Conservation (phyloP, 1,284 basidiomycete species). For the Athelia sp. region DNA sequence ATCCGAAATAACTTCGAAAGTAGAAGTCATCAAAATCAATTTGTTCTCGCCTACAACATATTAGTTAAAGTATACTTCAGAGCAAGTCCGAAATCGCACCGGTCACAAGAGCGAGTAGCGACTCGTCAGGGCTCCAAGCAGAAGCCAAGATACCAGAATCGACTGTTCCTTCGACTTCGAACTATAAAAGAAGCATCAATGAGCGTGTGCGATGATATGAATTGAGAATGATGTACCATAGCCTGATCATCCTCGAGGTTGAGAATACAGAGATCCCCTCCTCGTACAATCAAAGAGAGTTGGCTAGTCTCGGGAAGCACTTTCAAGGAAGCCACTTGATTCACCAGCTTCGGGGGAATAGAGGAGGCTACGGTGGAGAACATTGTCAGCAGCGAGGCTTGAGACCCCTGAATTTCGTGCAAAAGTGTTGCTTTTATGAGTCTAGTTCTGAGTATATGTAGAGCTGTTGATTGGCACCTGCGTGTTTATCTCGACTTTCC, state of each 20-base stretch:
- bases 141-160: conserved; percentile 83
- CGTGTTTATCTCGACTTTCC: conserved; percentile 35
- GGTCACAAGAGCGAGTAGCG: conserved; percentile 75
- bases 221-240: conserved; percentile 26
- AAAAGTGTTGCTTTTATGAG: too few relatives aligned
- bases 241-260: conserved; percentile 50
- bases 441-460: too few relatives aligned
- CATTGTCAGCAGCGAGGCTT: conserved; percentile 25
- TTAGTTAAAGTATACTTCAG: conserved; percentile 1
- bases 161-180: conserved; percentile 81
- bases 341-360: conserved; percentile 14
- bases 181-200: conserved; percentile 26
- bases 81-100: conserved; percentile 36
- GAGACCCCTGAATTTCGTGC: conserved; percentile 9
- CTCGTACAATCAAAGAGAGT: conserved; percentile 60
- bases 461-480: too few relatives aligned
- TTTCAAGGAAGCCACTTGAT: conserved; percentile 56
- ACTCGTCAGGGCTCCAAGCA: conserved; percentile 89
- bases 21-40: conserved; percentile 84
- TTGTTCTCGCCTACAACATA: conserved; percentile 62
- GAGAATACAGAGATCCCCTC: conserved; percentile 76
- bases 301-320: conserved; percentile 63
- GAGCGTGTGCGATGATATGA: conserved; percentile 5
- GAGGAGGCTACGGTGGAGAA: conserved; percentile 28
- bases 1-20: conserved; percentile 88